These are phyloP conservation scores for Populus tremula DNA, from an alignment of 345 rosid genomes.

Conservation along the genomic window DNA sequence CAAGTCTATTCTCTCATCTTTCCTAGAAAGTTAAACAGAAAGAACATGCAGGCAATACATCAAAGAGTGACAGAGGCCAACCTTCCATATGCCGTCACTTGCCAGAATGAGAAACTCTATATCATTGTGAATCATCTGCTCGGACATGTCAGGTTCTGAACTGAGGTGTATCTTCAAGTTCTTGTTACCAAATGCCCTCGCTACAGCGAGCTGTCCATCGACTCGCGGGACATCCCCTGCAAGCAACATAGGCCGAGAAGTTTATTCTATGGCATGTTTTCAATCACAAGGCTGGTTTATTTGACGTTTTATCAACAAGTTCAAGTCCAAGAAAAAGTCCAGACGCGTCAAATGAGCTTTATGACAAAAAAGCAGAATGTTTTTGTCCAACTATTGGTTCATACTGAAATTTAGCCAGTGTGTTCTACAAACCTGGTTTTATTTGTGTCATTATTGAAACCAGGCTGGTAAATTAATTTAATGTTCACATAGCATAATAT, in stretches of 20 bases:
- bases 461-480: no score
- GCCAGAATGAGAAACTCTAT: slow-evolving; percentile 66
- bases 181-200: slow-evolving; percentile 88
- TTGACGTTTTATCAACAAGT: not conserved
- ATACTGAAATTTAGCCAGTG: no score
- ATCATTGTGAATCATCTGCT: slow-evolving; percentile 38
- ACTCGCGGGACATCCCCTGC: slow-evolving; percentile 90
- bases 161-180: slow-evolving; percentile 83
- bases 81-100: slow-evolving; percentile 96
- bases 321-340: no score
- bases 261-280: not conserved
- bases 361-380: no score
- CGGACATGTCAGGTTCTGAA: slow-evolving; percentile 66
- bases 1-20: not conserved
- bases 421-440: no score
- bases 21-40: not conserved
- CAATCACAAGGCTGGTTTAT: no score
- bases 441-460: no score
- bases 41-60: not conserved
- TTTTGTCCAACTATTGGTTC: no score
- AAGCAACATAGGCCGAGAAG: slow-evolving; percentile 5
- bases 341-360: no score
- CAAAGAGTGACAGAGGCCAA: slow-evolving; percentile 14
- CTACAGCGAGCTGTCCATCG: slow-evolving; percentile 88
- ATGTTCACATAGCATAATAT: no score